Conservation (phyloP, 495 filamentous ascomycete species). For the Rostrohypoxylon terebratum region DNA sequence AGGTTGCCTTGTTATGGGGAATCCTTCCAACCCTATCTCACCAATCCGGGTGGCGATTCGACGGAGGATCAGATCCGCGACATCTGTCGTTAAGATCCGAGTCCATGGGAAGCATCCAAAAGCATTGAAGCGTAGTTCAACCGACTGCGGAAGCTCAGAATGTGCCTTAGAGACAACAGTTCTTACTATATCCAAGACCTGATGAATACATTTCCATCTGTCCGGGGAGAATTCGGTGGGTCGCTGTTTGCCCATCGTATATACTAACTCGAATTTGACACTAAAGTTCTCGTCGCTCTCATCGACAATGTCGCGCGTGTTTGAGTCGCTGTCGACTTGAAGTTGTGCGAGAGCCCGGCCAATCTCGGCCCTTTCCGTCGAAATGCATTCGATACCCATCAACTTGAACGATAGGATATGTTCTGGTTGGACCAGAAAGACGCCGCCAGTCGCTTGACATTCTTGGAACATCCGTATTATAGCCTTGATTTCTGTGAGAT, state of each 20-base stretch:
- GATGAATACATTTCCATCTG: slow-evolving; percentile 71
- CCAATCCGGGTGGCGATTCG: slow-evolving; percentile 54
- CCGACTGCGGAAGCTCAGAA: slow-evolving; percentile 46
- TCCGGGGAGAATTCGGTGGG: slow-evolving; percentile 67
- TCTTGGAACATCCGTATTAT: slow-evolving; percentile 58
- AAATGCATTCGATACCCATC: slow-evolving; percentile 67
- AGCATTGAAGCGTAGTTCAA: slow-evolving; percentile 52
- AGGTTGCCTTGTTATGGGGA: slow-evolving; percentile 58
- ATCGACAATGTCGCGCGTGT: slow-evolving; percentile 69
- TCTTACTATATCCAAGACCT: slow-evolving; percentile 62
- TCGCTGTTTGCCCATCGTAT: slow-evolving; percentile 71
- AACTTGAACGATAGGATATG: slow-evolving; percentile 77
- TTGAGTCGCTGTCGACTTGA: slow-evolving; percentile 56
- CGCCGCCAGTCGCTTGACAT: slow-evolving; percentile 61
- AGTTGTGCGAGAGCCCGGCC: slow-evolving; percentile 54
- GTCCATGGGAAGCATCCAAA: slow-evolving; percentile 58
- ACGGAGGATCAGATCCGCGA: slow-evolving; percentile 48
- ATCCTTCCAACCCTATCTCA: slow-evolving; percentile 52
- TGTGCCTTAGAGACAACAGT: slow-evolving; percentile 40
- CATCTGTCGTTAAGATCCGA: slow-evolving; percentile 56
- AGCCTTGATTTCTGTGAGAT: slow-evolving; percentile 23
- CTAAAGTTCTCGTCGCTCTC: slow-evolving; percentile 75
- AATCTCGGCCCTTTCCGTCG: slow-evolving; percentile 38
- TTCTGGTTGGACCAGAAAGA: slow-evolving; percentile 74
- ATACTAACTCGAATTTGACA: slow-evolving; percentile 72